Base-by-base conservation (phyloP, 306 rosid species). In the Hippophae rhamnoides region DNA sequence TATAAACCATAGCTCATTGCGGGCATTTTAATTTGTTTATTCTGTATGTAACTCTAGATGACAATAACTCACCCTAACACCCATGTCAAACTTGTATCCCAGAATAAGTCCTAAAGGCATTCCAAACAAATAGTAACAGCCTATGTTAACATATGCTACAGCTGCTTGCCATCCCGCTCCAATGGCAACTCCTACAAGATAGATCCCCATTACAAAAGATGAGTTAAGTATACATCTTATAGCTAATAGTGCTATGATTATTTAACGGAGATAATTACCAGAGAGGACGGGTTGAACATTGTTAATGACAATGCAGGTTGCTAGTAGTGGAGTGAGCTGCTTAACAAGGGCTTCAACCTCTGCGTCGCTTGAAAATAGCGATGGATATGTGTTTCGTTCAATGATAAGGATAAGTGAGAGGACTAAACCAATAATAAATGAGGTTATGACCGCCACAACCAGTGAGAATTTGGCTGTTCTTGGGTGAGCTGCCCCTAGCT, bases 91-190 rank as follows among this genome's bases (percentile, higher is more conserved):
- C 43, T 26, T 13, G 72, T 62, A 90, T 0, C 97, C 97, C 43
- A 86, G 5, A 3, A 77, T 0, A 4, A 90, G 83, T 6, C 97
- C 95, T 7, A 86, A 46, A 45, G 97, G 97, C 56, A 87, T 47
- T 12, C 97, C 97, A 62, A 90, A 54, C 0, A 77, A 8, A 58
- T 90, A 90, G 66, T 90, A 90, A 69, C 90, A 90, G 0, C 71
- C 86, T 54, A 84, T 10, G 63, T 86, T 90, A 0, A 90, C 85
- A 56, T 87, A 84, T 26, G 89, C 97, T 41, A 90, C 94, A 31
- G 12, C 13, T 13, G 78, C 61, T 40, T 90, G 97, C 95, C 97
- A 90, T 1, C 95, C 97, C 5, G 97, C 97, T 6, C 97, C 95
- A 54, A 86, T 71, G 8, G 94, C 97, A 9, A 86, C 97, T 7